phyloP scores from a whole-genome alignment of 2,329 filamentous ascomycete species.

The Cadophora luteo-olivacea region DNA sequence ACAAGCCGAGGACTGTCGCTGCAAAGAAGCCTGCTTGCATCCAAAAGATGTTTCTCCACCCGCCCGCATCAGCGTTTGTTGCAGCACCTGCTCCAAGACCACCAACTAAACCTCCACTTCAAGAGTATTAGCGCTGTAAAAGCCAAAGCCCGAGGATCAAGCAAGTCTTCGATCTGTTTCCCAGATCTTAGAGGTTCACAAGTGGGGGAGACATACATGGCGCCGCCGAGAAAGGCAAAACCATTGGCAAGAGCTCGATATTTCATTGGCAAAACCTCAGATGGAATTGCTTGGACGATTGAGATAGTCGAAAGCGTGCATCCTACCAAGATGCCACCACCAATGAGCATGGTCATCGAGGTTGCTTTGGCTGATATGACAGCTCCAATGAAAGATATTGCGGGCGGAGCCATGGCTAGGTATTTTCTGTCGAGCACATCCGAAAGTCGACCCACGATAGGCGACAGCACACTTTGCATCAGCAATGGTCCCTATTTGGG shows the following conservation, averaged over 20 bases:
- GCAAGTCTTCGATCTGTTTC: too few relatives aligned
- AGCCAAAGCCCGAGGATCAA: too few relatives aligned
- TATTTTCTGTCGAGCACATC: conserved; percentile 63
- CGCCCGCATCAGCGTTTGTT: conserved; percentile 53
- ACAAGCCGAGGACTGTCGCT: conserved; percentile 54
- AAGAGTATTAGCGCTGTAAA: too few relatives aligned
- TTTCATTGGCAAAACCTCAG: conserved; percentile 62
- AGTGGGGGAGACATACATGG: conserved; percentile 39
- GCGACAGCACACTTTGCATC: conserved; percentile 63
- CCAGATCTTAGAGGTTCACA: too few relatives aligned
- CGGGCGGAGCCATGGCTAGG: conserved; percentile 57
- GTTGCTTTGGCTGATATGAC: conserved; percentile 61
- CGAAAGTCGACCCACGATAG: conserved; percentile 61
- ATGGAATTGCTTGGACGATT: conserved; percentile 62
- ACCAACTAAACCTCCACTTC: conserved; percentile 54
- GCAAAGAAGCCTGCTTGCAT: conserved; percentile 59
- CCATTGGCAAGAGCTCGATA: conserved; percentile 63
- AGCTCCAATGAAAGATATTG: conserved; percentile 60
- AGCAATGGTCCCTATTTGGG: conserved; percentile 57
- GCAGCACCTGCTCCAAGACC: conserved; percentile 58
- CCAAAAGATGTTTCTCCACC: conserved; percentile 65
- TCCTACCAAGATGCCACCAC: conserved; percentile 63
- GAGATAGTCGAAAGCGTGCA: conserved; percentile 59
- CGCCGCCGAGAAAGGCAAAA: conserved; percentile 56
- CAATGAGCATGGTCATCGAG: conserved; percentile 62